Conservation (phyloP, 2,329 filamentous ascomycete species). For the Colletotrichum godetiae region DNA sequence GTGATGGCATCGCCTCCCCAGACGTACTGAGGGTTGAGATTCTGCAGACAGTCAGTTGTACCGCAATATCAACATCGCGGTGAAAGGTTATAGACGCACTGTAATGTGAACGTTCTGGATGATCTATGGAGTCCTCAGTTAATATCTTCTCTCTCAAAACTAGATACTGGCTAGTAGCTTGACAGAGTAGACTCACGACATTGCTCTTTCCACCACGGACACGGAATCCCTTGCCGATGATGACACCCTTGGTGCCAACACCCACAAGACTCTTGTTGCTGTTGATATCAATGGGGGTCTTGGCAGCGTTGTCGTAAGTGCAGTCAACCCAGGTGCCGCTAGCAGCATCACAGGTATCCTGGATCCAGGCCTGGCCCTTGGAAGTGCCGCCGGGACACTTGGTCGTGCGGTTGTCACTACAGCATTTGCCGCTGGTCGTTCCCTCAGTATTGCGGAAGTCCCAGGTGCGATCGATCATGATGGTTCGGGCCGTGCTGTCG, state of each 20-base stretch:
- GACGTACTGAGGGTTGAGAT: conserved; percentile 52
- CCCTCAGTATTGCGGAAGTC: conserved; percentile 43
- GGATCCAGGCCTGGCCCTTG: conserved; percentile 41
- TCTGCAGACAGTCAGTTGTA: background rate
- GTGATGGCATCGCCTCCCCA: conserved; percentile 49
- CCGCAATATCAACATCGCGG: background rate
- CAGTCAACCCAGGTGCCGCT: conserved; percentile 38
- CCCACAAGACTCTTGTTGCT: conserved; percentile 46
- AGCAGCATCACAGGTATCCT: conserved; percentile 37
- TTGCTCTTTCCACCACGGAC: conserved; percentile 55
- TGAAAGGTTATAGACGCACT: background rate
- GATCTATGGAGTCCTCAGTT: conserved; percentile 43
- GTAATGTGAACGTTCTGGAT: conserved; percentile 62
- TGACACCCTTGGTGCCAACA: conserved; percentile 39
- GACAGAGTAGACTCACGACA: conserved; percentile 42
- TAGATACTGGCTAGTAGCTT: background rate
- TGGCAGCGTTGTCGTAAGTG: conserved; percentile 43
- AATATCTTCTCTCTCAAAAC: background rate
- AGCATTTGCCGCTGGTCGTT: conserved; percentile 39
- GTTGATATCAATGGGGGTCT: conserved; percentile 38
- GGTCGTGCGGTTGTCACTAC: conserved; percentile 44
- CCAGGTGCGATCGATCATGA: conserved; percentile 47
- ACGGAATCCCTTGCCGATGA: conserved; percentile 54
- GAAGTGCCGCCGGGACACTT: conserved; percentile 36
- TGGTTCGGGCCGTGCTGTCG: conserved; percentile 47